Conservation (phyloP, 345 rosid species). For the Cardamine occulta region DNA sequence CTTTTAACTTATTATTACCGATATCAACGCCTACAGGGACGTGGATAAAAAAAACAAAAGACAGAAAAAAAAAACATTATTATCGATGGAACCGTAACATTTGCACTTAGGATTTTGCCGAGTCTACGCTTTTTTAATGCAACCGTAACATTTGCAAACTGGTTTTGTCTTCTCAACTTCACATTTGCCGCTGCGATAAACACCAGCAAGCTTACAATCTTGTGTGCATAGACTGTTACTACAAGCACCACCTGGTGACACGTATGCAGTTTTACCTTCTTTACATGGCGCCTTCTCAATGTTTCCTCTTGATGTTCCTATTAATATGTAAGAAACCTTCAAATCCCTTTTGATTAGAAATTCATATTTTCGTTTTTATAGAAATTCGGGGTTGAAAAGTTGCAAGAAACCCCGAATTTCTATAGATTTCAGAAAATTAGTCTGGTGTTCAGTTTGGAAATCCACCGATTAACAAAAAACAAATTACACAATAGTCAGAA, state of each 20-base stretch:
- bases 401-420: no score
- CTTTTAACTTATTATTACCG: neutral
- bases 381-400: neutral
- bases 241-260: neutral
- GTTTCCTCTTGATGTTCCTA: neutral
- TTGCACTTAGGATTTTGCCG: neutral
- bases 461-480: no score
- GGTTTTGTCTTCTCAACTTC: neutral
- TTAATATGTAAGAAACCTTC: neutral
- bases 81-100: no score
- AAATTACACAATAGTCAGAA: neutral
- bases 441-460: no score
- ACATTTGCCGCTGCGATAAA: neutral
- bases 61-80: no score
- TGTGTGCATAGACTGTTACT: neutral
- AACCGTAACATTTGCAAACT: conserved; percentile 3
- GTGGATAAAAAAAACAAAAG: no score
- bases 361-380: neutral
- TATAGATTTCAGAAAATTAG: no score
- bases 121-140: neutral
- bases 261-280: neutral
- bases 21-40: neutral
- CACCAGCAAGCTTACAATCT: neutral
- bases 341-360: neutral
- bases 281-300: neutral